Base-by-base conservation (phyloP, 371 early-diverging fungal species). In the Mucor racemosus region DNA sequence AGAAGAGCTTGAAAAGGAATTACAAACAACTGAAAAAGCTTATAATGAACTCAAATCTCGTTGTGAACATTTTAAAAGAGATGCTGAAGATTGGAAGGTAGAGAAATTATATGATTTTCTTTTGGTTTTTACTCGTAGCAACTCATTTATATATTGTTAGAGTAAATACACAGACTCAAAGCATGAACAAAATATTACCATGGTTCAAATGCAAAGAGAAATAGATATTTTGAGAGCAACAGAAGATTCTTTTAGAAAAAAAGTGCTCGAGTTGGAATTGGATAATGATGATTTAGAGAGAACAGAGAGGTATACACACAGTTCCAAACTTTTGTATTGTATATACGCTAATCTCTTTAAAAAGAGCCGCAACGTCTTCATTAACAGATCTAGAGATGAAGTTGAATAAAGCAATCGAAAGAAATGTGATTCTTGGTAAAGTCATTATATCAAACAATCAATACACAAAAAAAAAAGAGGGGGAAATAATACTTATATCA, bases 71-170 rank as follows among this genome's bases (percentile, higher is more conserved):
- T 77, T 76, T 58, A 80, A 78, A 62, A 73, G 77, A 53, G 92
- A 93, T 58, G 78, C 89, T 15, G 91, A 90, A 13, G 88, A 90
- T 14, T 90, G 92, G 87, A 92, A 92, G 87, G 90, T 88, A 73
- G 21, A 57, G 0, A 48, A 13, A 10, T 13, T 42, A 50, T 21
- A 8, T 14, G 17, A 1, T 19, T 14, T 53, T 26, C 26, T 26
- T 26, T 26, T 26, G 26, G 26, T 26, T 26, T 21, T 35, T 15
- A 42, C 11, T 34, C 6, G 4, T 19, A 35, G 21, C 13, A 34
- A 50, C 21, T 21, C 15, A 36, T 36, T 26, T 26, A 26, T 26
- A 26, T 1, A 26, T 26, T 26, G 26, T 26, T 26, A 82, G 83
- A 55, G 76, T 19, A 83, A 83, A 70, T 83, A 68, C 19, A 80